Percentiles rank a stretch among this genome's conserved stretches.
These are phyloP conservation scores for Acanthamoeba royreba DNA, from an alignment of 208 protist genomes.

Conservation along the genomic window DNA sequence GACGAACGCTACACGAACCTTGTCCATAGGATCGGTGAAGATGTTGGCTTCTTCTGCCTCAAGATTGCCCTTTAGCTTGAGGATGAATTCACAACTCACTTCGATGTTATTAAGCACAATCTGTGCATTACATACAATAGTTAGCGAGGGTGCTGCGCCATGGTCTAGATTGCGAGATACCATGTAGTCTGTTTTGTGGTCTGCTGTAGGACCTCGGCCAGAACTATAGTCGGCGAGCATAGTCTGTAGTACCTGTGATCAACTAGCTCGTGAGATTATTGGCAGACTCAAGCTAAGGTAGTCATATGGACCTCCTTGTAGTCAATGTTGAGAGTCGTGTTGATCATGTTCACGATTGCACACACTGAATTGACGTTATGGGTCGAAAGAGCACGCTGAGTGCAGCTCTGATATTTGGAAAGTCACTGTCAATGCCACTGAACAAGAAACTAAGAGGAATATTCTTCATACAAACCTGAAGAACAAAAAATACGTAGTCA, in stretches of 20 bases:
- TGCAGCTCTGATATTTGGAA: conserved; percentile 24
- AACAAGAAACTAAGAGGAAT: neutral
- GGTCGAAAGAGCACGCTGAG: neutral
- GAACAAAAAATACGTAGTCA: conserved; percentile 43
- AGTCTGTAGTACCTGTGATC: conserved; percentile 4
- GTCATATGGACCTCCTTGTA: too few relatives aligned
- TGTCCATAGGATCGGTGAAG: neutral
- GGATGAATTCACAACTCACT: conserved; percentile 30
- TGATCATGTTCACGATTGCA: conserved; percentile 45
- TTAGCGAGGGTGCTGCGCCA: neutral
- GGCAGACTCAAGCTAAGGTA: too few relatives aligned
- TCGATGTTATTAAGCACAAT: conserved; percentile 37
- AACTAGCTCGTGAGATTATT: too few relatives aligned
- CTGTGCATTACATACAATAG: neutral
- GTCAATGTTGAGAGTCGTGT: conserved; percentile 19
- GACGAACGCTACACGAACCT: too few relatives aligned
- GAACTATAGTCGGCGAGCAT: conserved; percentile 32
- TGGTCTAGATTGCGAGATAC: too few relatives aligned
- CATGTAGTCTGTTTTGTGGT: conserved; percentile 42
- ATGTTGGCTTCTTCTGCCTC: neutral
- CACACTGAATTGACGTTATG: conserved; percentile 6
- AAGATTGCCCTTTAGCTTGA: conserved; percentile 8
- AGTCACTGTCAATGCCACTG: neutral
- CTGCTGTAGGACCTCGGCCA: neutral
- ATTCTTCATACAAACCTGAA: neutral